Conservation (phyloP, 1,284 basidiomycete genomes). For the Tilletia setariae region DNA sequence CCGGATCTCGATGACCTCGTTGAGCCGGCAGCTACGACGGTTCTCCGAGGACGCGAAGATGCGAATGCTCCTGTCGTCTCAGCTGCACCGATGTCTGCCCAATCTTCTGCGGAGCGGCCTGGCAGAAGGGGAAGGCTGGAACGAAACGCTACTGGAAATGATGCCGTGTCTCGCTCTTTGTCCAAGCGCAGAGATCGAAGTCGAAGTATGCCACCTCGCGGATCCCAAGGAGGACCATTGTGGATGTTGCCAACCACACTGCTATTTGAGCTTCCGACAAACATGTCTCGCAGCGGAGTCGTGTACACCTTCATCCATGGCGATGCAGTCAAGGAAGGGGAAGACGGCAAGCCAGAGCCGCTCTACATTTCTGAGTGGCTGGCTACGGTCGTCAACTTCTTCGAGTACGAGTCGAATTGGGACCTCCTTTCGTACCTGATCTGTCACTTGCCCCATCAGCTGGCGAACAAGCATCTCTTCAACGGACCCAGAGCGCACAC, state of each 20-base stretch:
- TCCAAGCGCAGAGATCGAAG: slow-evolving; percentile 60
- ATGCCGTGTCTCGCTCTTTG: background rate
- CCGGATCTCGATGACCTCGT: slow-evolving; percentile 57
- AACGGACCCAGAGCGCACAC: slow-evolving; percentile 77
- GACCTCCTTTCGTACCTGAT: slow-evolving; percentile 89
- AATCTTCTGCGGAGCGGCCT: background rate
- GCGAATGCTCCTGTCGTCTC: slow-evolving; percentile 61
- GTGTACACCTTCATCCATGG: slow-evolving; percentile 55
- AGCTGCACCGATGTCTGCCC: slow-evolving; percentile 15
- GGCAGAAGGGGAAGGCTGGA: background rate
- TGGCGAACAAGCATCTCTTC: slow-evolving; percentile 93
- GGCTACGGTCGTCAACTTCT: slow-evolving; percentile 65
- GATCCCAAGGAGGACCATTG: slow-evolving; percentile 51
- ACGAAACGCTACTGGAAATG: background rate
- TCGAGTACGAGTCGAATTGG: slow-evolving; percentile 81
- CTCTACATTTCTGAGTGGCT: slow-evolving; percentile 81
- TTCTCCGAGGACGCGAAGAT: slow-evolving; percentile 16
- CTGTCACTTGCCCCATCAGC: slow-evolving; percentile 83
- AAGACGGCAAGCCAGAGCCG: slow-evolving; percentile 62
- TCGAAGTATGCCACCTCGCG: slow-evolving; percentile 31
- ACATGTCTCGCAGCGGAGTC: slow-evolving; percentile 58
- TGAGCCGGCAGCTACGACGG: slow-evolving; percentile 20
- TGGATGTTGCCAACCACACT: slow-evolving; percentile 78
- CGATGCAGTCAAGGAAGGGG: slow-evolving; percentile 54
- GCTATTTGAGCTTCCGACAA: slow-evolving; percentile 64